phyloP scores from a whole-genome alignment of 2,329 filamentous ascomycete species.

The Aulographum hederae region DNA sequence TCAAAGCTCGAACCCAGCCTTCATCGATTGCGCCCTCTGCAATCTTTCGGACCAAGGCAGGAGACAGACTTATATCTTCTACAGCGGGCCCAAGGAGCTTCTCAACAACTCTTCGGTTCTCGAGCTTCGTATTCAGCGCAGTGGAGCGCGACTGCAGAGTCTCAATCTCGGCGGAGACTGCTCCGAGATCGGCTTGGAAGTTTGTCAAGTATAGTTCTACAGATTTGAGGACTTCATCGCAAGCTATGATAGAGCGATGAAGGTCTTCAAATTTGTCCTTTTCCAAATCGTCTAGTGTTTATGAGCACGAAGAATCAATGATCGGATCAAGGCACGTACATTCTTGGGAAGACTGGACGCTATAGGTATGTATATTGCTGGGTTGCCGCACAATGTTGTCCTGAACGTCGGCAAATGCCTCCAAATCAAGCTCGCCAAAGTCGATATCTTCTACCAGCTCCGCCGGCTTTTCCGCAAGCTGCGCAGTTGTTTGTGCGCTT shows the following conservation, averaged over 20 bases:
- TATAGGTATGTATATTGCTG: too few species aligned
- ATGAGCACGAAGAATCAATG: neutral
- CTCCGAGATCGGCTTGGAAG: slow-evolving; percentile 83
- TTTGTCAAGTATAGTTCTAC: slow-evolving; percentile 84
- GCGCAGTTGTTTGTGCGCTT: slow-evolving; percentile 5
- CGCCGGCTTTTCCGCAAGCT: slow-evolving; percentile 13
- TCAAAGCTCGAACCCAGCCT: slow-evolving; percentile 64
- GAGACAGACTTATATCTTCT: slow-evolving; percentile 80
- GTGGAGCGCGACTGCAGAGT: slow-evolving; percentile 74
- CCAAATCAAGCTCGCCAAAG: slow-evolving; percentile 60
- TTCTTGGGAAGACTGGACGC: too few species aligned
- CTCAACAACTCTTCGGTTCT: slow-evolving; percentile 80
- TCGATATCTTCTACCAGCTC: slow-evolving; percentile 49
- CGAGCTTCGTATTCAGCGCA: slow-evolving; percentile 63
- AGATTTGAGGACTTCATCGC: slow-evolving; percentile 81
- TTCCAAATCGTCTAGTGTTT: slow-evolving; percentile 48
- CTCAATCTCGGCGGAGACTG: slow-evolving; percentile 90
- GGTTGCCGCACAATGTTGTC: too few species aligned
- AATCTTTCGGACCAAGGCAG: slow-evolving; percentile 67
- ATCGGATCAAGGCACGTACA: slow-evolving; percentile 35
- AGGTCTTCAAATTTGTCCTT: slow-evolving; percentile 76
- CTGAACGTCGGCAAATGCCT: slow-evolving; percentile 41
- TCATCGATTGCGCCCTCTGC: slow-evolving; percentile 81
- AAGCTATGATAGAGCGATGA: slow-evolving; percentile 72
- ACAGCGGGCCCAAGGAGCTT: slow-evolving; percentile 73